A percentile compares a stretch with the other conserved stretches of the same genome.
Conservation (phyloP, 345 rosid species). For the Isatis tinctoria region DNA sequence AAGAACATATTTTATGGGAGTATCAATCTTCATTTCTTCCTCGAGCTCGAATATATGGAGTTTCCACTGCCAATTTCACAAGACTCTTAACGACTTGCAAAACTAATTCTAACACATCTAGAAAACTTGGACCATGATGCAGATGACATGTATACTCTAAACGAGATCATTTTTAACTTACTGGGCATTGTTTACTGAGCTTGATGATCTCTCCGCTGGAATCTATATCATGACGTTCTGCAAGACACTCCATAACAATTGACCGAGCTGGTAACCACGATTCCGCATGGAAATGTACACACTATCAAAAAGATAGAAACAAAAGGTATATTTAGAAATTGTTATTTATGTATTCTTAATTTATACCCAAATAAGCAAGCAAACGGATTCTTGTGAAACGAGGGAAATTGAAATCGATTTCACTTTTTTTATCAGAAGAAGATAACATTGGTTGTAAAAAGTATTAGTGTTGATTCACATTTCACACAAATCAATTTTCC, state of each 20-base stretch:
- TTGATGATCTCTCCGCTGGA: constrained; percentile 81
- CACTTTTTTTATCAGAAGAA: not conserved
- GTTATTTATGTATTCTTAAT: not conserved
- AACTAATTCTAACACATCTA: not conserved
- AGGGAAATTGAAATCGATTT: not conserved
- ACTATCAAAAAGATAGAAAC: constrained; percentile 34
- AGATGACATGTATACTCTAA: too few species aligned
- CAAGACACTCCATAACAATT: constrained; percentile 65
- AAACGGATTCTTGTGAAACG: not conserved
- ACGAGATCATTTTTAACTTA: constrained; percentile 31
- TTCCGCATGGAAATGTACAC: constrained; percentile 56
- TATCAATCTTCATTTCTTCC: constrained; percentile 68
- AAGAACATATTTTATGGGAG: constrained; percentile 68
- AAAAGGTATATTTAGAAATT: not conserved
- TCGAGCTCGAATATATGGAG: constrained; percentile 80
- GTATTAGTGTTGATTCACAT: not conserved
- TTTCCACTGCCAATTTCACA: constrained; percentile 57
- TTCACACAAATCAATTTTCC: not conserved
- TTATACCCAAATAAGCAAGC: not conserved
- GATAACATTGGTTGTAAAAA: not conserved
- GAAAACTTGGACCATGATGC: not conserved
- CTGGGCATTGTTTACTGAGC: constrained; percentile 62
- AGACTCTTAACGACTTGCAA: not conserved
- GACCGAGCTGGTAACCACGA: constrained; percentile 91
- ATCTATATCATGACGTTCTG: constrained; percentile 47